A percentile compares a stretch with the other conserved stretches of the same genome.
These are phyloP conservation scores for Coccomyxa sp. DNA, from an alignment of 139 green algal species.

Conservation along the genomic window DNA sequence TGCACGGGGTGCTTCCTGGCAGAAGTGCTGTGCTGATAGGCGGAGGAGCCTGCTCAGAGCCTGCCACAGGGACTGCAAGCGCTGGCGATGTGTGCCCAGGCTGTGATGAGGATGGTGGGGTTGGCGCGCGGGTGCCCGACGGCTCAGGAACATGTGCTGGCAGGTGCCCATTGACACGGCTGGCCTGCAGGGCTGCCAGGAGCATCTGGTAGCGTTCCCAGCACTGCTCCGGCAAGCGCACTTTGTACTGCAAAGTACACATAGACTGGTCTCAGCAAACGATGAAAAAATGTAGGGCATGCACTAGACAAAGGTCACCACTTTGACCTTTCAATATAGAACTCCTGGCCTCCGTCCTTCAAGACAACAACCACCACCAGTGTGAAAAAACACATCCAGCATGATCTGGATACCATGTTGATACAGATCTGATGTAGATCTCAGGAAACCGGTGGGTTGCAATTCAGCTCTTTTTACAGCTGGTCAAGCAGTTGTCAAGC, in stretches of 20 bases:
- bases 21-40: not conserved
- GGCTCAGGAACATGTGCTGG: too few species aligned
- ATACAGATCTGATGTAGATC: not conserved
- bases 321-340: not conserved
- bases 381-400: not conserved
- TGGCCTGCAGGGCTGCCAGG: not conserved
- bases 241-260: not conserved
- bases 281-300: not conserved
- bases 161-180: not conserved
- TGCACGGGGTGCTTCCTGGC: not conserved
- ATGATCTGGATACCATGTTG: not conserved
- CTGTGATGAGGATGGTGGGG: too few species aligned
- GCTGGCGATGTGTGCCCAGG: too few species aligned
- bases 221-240: not conserved
- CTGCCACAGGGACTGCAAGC: too few species aligned
- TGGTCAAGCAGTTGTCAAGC: not conserved
- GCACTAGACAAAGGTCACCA: not conserved
- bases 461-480: not conserved
- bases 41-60: too few species aligned
- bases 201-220: not conserved
- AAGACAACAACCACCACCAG: not conserved
- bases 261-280: not conserved
- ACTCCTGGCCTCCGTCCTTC: too few species aligned
- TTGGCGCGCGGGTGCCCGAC: too few species aligned
- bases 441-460: not conserved